Conservation (phyloP, 2,329 filamentous ascomycete genomes). For the Neofusicoccum kwambonambiense region DNA sequence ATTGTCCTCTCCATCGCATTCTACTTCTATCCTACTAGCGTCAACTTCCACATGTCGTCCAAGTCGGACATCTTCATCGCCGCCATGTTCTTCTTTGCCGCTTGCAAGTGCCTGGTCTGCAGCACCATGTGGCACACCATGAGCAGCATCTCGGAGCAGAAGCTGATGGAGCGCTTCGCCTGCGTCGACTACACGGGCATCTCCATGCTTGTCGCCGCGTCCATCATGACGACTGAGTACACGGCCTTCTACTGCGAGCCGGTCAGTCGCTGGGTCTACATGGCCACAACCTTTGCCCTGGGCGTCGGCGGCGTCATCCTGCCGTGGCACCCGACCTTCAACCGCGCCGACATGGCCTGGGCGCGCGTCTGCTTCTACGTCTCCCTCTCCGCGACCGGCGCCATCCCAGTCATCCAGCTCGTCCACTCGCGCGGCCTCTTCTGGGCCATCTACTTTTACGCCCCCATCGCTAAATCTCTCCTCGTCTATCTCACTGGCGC, state of each 20-base stretch:
- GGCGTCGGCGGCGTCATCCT: constrained; percentile 86
- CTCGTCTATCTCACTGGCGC: constrained; percentile 84
- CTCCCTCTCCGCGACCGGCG: constrained; percentile 80
- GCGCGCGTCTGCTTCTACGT: constrained; percentile 89
- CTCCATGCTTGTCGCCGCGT: constrained; percentile 88
- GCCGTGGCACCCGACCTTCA: constrained; percentile 95
- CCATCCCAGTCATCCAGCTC: constrained; percentile 84
- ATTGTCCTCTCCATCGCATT: constrained; percentile 86
- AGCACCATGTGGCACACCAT: constrained; percentile 98
- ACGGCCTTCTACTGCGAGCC: constrained; percentile 99
- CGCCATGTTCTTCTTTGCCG: constrained; percentile 92
- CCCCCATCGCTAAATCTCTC: constrained; percentile 80
- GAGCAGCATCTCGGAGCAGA: constrained; percentile 90
- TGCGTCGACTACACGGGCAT: constrained; percentile 99
- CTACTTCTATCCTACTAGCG: constrained; percentile 88
- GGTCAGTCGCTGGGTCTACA: constrained; percentile 79
- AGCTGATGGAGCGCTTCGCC: constrained; percentile 88
- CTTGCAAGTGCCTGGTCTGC: constrained; percentile 91
- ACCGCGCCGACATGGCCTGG: constrained; percentile 89
- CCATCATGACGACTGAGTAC: constrained; percentile 97
- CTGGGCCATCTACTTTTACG: constrained; percentile 88
- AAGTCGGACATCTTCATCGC: constrained; percentile 89
- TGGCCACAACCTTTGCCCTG: constrained; percentile 74
- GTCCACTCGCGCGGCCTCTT: constrained; percentile 71
- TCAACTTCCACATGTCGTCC: constrained; percentile 82